A percentile compares a stretch with the other conserved stretches of the same genome.
phyloP scores from a whole-genome alignment of 176 grass and related monocot species.

The Cocos nucifera region DNA sequence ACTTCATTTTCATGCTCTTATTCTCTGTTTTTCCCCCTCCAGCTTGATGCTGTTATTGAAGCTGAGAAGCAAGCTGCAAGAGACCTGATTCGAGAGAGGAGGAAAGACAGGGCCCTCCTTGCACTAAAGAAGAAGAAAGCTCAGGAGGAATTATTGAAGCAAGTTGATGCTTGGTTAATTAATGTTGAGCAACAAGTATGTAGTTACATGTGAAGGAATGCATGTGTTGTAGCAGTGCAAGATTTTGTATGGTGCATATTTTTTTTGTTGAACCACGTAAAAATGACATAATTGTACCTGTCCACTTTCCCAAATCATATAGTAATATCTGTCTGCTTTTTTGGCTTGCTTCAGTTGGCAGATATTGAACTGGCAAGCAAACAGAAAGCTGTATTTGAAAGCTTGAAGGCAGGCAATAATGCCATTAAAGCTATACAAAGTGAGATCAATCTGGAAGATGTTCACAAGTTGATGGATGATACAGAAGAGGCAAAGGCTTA shows the following conservation, averaged over 20 bases:
- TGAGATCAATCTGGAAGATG: constrained; percentile 95
- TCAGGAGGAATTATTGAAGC: constrained; percentile 81
- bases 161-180: constrained; percentile 91
- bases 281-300: neutral
- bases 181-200: constrained; percentile 92
- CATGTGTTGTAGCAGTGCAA: neutral
- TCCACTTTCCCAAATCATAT: neutral
- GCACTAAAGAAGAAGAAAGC: constrained; percentile 94
- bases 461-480: constrained; percentile 98
- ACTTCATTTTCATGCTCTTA: constrained; percentile 4
- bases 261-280: neutral
- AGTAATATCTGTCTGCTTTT: constrained; percentile 7
- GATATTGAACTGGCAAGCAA: constrained; percentile 94
- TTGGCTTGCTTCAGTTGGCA: constrained; percentile 53
- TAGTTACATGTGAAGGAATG: neutral
- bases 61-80: constrained; percentile 89
- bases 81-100: constrained; percentile 76
- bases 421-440: constrained; percentile 97
- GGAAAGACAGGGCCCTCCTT: constrained; percentile 91
- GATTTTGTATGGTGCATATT: neutral
- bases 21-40: neutral
- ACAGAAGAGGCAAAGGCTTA: constrained; percentile 92
- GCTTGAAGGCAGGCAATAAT: constrained; percentile 78
- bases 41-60: constrained; percentile 91
- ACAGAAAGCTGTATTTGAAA: constrained; percentile 93